Evolutionary conservation across 345 rosid species (phyloP).

Genomic region (Hevea brasiliensis): DNA sequence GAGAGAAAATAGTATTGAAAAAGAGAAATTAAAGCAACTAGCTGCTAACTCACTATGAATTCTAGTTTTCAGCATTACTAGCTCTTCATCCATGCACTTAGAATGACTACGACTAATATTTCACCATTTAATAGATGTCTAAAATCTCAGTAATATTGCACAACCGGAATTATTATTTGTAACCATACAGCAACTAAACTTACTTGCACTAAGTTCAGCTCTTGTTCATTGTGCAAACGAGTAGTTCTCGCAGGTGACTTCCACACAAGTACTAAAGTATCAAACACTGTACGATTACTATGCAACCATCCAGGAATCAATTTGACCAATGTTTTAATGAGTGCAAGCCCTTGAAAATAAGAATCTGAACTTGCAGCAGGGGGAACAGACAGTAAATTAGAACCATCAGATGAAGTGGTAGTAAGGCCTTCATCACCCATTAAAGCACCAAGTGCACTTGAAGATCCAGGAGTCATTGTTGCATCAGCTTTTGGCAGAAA

Average conservation of each 20-base stretch:
- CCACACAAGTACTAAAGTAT: conserved; percentile 84
- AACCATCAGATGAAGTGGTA: conserved; percentile 55
- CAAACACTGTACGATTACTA: conserved; percentile 77
- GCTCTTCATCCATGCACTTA: neutral
- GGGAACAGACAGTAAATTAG: conserved; percentile 46
- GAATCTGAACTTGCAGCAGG: conserved; percentile 61
- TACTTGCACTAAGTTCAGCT: conserved; percentile 91
- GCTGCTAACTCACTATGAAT: neutral
- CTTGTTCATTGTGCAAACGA: conserved; percentile 91
- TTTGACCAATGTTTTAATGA: conserved; percentile 84
- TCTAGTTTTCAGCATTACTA: neutral
- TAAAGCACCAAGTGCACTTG: conserved; percentile 59
- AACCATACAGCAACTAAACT: conserved; percentile 16
- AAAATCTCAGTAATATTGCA: neutral
- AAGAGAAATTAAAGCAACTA: neutral
- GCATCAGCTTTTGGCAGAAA: conserved; percentile 67
- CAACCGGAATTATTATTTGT: neutral
- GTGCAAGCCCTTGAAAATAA: conserved; percentile 92
- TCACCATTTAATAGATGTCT: neutral
- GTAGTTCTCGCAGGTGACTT: conserved; percentile 88
- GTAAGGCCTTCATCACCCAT: conserved; percentile 61
- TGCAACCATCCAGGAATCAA: conserved; percentile 91
- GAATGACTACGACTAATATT: neutral
- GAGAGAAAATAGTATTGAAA: neutral
- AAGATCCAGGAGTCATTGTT: conserved; percentile 46